These are phyloP conservation scores for Primulina tabacum DNA, from an alignment of 257 asterid species.

Conservation along the genomic window DNA sequence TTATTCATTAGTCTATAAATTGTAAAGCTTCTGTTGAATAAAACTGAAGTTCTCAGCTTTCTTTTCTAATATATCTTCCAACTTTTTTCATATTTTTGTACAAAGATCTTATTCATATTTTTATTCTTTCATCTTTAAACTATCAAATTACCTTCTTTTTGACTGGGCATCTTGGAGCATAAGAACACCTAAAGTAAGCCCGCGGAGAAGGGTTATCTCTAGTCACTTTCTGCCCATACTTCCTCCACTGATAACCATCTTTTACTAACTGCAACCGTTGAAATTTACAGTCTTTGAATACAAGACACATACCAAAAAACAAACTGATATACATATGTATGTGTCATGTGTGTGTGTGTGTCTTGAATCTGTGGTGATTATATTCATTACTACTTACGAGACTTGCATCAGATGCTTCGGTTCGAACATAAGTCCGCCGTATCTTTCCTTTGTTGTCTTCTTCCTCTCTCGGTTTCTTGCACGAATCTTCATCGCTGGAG, in stretches of 20 bases:
- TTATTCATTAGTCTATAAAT: too few relatives aligned
- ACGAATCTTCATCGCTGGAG: slow-evolving; percentile 61
- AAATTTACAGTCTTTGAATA: background rate
- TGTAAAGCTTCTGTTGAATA: too few relatives aligned
- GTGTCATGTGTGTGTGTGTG: too few relatives aligned
- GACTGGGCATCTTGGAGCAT: slow-evolving; percentile 88
- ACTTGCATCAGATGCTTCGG: slow-evolving; percentile 69
- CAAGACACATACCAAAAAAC: background rate
- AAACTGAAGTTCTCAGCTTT: too few relatives aligned
- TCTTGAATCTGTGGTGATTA: background rate
- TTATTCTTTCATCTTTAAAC: too few relatives aligned
- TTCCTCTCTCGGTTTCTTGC: slow-evolving; percentile 47
- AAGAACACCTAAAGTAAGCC: slow-evolving; percentile 93
- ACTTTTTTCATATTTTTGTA: too few relatives aligned
- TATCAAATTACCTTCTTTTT: slow-evolving; percentile 94
- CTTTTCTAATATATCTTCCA: too few relatives aligned
- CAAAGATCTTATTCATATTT: too few relatives aligned
- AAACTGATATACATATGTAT: too few relatives aligned
- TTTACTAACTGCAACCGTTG: slow-evolving; percentile 50
- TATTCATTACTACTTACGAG: slow-evolving; percentile 49
- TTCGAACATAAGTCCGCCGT: slow-evolving; percentile 42
- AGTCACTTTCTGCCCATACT: slow-evolving; percentile 93
- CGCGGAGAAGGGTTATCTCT: slow-evolving; percentile 92
- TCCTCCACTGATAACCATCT: slow-evolving; percentile 96
- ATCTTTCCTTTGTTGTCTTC: slow-evolving; percentile 51